A percentile compares a stretch with the other conserved stretches of the same genome.
Evolutionary conservation across 345 rosid genomes (phyloP).

Genomic region (Pugionium dolabratum): DNA sequence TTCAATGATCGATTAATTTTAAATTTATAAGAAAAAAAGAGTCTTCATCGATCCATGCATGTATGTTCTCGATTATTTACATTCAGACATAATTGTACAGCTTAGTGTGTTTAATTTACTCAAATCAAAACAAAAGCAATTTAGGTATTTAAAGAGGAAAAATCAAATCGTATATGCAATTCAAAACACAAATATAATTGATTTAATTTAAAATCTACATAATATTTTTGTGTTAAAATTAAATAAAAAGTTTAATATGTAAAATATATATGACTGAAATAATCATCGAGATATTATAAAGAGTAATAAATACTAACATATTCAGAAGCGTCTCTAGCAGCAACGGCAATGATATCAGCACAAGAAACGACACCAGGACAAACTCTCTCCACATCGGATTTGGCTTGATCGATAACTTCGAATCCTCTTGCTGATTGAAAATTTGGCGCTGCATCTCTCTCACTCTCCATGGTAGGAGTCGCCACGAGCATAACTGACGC

Average conservation of each 20-base stretch:
- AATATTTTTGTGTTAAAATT: background rate
- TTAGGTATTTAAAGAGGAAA: too few relatives aligned
- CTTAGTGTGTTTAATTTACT: too few relatives aligned
- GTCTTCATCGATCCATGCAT: too few relatives aligned
- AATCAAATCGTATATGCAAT: background rate
- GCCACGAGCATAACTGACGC: conserved; percentile 52
- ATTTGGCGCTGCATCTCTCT: conserved; percentile 36
- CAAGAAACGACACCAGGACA: conserved; percentile 69
- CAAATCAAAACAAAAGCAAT: too few relatives aligned
- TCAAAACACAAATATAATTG: background rate
- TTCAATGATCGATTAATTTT: too few relatives aligned
- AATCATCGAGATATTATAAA: background rate
- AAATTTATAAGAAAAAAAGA: too few relatives aligned
- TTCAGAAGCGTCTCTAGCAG: conserved; percentile 59
- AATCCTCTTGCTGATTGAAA: conserved; percentile 44
- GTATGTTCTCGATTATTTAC: too few relatives aligned
- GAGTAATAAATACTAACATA: conserved; percentile 16
- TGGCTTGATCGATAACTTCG: conserved; percentile 54
- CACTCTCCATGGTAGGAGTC: conserved; percentile 41
- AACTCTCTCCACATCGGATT: conserved; percentile 46
- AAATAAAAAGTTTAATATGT: background rate
- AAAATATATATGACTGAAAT: background rate
- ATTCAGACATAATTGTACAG: too few relatives aligned
- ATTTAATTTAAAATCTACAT: too few relatives aligned
- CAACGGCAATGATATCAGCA: conserved; percentile 62